phyloP scores from a whole-genome alignment of 2,329 filamentous ascomycete species.

The Phialophora tarda region DNA sequence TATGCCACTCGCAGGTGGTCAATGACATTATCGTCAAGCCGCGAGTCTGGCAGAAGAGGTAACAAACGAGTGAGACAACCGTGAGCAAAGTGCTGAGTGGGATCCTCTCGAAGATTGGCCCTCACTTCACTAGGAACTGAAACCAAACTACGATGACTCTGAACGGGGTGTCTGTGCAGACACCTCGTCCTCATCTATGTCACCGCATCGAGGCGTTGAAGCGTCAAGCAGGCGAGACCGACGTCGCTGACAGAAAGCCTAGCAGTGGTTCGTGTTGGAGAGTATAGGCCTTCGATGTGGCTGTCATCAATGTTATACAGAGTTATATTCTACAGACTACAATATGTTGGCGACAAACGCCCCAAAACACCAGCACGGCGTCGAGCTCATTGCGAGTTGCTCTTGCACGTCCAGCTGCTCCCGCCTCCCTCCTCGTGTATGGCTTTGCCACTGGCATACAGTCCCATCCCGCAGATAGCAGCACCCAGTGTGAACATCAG shows the following conservation, averaged over 20 bases:
- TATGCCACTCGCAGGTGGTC: neutral
- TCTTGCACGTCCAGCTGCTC: slow-evolving; percentile 49
- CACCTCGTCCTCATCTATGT: neutral
- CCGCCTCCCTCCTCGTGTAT: slow-evolving; percentile 46
- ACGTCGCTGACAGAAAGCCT: neutral
- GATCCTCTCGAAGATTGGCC: neutral
- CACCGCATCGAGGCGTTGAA: neutral
- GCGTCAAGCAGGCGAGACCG: neutral
- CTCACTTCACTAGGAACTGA: neutral
- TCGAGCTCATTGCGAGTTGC: slow-evolving; percentile 39
- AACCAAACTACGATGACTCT: neutral
- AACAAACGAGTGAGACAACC: neutral
- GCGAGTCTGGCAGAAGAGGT: neutral
- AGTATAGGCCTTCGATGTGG: neutral
- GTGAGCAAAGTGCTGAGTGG: neutral
- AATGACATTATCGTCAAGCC: neutral
- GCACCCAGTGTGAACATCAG: slow-evolving; percentile 27
- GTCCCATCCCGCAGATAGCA: slow-evolving; percentile 47
- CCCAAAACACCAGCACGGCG: neutral
- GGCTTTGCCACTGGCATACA: slow-evolving; percentile 50
- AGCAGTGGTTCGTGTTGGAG: neutral
- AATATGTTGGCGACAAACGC: neutral
- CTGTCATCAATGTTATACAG: neutral
- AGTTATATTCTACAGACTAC: neutral
- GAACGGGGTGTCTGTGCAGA: neutral